These are phyloP conservation scores for Blepharisma undulans DNA, from an alignment of 169 alveolate genomes.

Conservation along the genomic window DNA sequence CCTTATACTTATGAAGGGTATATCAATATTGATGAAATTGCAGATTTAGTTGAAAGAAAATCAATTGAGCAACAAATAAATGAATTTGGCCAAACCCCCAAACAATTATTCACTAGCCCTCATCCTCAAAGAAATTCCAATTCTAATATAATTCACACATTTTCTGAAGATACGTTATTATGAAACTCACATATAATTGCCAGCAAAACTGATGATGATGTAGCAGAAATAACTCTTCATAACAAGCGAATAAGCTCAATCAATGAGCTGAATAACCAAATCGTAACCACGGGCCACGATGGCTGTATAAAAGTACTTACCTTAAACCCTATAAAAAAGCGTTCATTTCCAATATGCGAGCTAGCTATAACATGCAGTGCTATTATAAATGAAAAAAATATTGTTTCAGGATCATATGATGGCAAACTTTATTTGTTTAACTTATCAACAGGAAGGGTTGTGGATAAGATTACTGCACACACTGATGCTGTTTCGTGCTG, in stretches of 20 bases:
- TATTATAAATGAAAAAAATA: not conserved
- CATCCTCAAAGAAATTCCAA: slow-evolving; percentile 18
- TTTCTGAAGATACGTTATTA: too few species aligned
- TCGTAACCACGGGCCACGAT: not conserved
- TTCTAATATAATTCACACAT: too few species aligned
- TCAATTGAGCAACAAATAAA: slow-evolving; percentile 83
- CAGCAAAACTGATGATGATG: not conserved
- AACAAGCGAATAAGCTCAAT: slow-evolving; percentile 16
- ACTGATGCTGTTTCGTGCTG: slow-evolving; percentile 19
- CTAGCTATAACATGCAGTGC: slow-evolving; percentile 11
- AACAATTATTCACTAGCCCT: slow-evolving; percentile 70
- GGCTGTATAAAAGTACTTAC: slow-evolving; percentile 2
- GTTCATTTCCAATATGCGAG: slow-evolving; percentile 1
- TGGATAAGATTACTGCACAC: not conserved
- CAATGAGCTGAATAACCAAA: not conserved
- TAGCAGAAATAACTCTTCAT: slow-evolving; percentile 6
- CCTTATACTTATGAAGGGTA: slow-evolving; percentile 86
- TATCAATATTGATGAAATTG: slow-evolving; percentile 71
- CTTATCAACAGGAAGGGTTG: not conserved
- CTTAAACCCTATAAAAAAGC: not conserved
- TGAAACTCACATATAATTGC: too few species aligned
- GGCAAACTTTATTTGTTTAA: slow-evolving; percentile 1
- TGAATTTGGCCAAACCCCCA: slow-evolving; percentile 93
- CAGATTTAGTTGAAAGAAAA: slow-evolving; percentile 50
- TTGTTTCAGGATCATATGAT: not conserved